Evolutionary conservation across 73 alveolate genomes (phyloP), one percentile per base, ranked within the genome.

Genomic region (Paramecium tetraurelia): DNA sequence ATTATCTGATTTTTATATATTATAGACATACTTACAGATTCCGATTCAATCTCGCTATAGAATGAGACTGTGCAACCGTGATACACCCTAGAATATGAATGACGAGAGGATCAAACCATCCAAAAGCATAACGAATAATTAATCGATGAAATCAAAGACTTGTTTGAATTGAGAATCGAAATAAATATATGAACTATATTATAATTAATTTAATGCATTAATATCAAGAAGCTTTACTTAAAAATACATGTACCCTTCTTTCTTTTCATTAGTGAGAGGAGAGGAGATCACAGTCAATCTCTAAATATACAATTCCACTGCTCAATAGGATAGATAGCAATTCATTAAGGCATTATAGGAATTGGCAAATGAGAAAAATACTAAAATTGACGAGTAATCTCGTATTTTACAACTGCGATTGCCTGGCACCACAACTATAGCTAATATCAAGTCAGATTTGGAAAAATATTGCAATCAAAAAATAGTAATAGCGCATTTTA

Each of bases 1-100:
- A 75, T 75, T 75, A 75, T 75, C 87, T 35, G 87, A 75, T n/a
- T 80, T 80, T 44, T 53, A 80, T 80, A 53, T 53, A 53, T 53
- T 18, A 48, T 44, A 44, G 76, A 80, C 9, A 41, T 44, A 21
- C 46, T 72, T n/a, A 80, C 44, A 71, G 20, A 80, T 46, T 72
- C 76, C 46, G 68, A n/a, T 3, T 9, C 70, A 5, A 76, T 76
- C 31, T 33, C n/a, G n/a, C 9, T 36, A 14, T 3, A 75, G 36
- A 7, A 75, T 36, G 59, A 33, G 69, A 33, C 46, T 7, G 7
- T 33, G 14, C 21, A 63, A 63, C 21, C 24, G 1, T 63, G 8
- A 63, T 75, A 75, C 4, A 71, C 53, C 1, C 1, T 2, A 71
- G n/a, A 11, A 29, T 14, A 20, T 1, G 6, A 14, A 31, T 71